phyloP scores from a whole-genome alignment of 768 basidiomycete species.

The Chiua virens region DNA sequence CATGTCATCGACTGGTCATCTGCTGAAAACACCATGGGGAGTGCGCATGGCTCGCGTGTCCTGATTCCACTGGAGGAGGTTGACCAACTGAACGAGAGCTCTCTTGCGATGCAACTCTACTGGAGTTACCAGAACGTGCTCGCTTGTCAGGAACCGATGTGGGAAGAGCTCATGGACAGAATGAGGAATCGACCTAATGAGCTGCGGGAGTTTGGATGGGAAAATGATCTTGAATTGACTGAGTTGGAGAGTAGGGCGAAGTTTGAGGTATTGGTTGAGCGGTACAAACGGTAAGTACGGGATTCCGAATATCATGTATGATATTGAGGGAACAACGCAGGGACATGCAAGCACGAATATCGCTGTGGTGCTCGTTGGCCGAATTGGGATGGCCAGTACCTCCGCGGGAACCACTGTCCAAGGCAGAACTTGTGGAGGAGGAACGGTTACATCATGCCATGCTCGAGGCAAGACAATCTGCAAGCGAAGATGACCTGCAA shows the following conservation, averaged over 20 bases:
- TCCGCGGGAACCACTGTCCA: conserved; percentile 59
- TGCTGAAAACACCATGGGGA: conserved; percentile 41
- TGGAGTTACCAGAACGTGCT: conserved; percentile 60
- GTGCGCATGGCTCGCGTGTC: conserved; percentile 31
- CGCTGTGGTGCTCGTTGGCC: conserved; percentile 63
- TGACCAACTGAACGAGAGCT: conserved; percentile 51
- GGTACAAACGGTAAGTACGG: conserved; percentile 50
- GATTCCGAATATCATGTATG: not conserved
- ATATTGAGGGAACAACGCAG: conserved; percentile 32
- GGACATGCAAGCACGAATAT: conserved; percentile 64
- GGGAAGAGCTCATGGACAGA: conserved; percentile 68
- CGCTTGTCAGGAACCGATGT: conserved; percentile 73
- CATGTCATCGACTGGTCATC: conserved; percentile 50
- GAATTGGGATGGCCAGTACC: conserved; percentile 61
- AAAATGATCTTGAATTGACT: conserved; percentile 61
- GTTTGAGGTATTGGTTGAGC: conserved; percentile 59
- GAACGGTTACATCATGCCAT: conserved; percentile 60
- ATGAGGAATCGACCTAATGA: conserved; percentile 56
- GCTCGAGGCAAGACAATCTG: conserved; percentile 54
- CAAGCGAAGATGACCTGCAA: conserved; percentile 51
- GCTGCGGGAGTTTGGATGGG: conserved; percentile 64
- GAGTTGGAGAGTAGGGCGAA: conserved; percentile 55
- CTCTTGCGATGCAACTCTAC: conserved; percentile 71
- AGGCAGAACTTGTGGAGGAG: conserved; percentile 70
- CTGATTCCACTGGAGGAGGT: conserved; percentile 45